A percentile compares a stretch with the other conserved stretches of the same genome.
These are phyloP conservation scores for Pseudonectria buxi DNA, from an alignment of 2,329 filamentous ascomycete genomes.

Conservation along the genomic window DNA sequence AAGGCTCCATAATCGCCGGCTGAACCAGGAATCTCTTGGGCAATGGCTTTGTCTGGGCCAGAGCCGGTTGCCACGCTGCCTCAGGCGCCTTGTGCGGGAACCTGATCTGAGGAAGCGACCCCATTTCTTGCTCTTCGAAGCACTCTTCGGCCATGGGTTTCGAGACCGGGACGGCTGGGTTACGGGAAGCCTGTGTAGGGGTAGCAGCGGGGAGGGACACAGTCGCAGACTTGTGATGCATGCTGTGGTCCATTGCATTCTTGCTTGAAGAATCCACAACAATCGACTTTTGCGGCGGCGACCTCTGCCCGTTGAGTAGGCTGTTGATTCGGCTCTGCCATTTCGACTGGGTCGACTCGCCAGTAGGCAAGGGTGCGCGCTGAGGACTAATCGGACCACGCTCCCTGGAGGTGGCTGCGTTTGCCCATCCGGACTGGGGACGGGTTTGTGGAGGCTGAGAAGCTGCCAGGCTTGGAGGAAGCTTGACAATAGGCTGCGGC, in stretches of 20 bases:
- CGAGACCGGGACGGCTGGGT: slow-evolving; percentile 43
- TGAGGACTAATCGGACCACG: slow-evolving; percentile 17
- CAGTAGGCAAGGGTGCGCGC: slow-evolving; percentile 16
- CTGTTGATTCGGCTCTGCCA: slow-evolving; percentile 85
- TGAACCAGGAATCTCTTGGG: slow-evolving; percentile 44
- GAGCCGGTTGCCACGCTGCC: slow-evolving; percentile 55
- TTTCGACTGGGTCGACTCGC: slow-evolving; percentile 36
- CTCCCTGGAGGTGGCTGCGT: slow-evolving; percentile 27
- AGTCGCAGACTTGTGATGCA: slow-evolving; percentile 48
- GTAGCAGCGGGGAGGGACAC: slow-evolving; percentile 55
- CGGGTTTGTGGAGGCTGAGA: slow-evolving; percentile 19
- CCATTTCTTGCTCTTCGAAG: slow-evolving; percentile 75
- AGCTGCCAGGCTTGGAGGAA: slow-evolving; percentile 53
- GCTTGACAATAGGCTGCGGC: slow-evolving; percentile 68
- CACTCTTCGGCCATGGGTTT: slow-evolving; percentile 72
- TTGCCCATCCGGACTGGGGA: slow-evolving; percentile 29
- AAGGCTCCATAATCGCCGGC: slow-evolving; percentile 27
- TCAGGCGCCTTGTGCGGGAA: slow-evolving; percentile 58
- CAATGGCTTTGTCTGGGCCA: slow-evolving; percentile 47
- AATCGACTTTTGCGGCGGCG: slow-evolving; percentile 50
- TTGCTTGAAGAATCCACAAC: slow-evolving; percentile 63
- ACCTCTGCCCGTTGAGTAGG: slow-evolving; percentile 63
- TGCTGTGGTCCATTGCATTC: slow-evolving; percentile 53
- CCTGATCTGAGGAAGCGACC: slow-evolving; percentile 64
- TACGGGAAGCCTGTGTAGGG: slow-evolving; percentile 23